Base-by-base conservation (phyloP, 192 early-diverging fungal species). In the Lobosporangium transversale region DNA sequence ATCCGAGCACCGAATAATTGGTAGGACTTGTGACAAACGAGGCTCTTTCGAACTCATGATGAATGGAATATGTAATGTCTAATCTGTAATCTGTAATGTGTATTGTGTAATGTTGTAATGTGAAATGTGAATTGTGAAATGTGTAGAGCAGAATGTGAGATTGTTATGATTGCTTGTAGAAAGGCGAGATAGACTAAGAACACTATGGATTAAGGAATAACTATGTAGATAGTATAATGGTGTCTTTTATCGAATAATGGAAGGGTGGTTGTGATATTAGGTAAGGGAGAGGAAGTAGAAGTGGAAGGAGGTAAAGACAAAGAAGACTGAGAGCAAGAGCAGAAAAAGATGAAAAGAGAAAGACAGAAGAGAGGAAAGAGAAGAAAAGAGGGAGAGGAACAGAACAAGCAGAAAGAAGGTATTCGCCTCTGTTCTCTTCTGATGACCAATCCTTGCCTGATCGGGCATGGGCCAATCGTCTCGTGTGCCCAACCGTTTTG, bases 11-110 rank as follows among this genome's bases (percentile, higher is more conserved):
- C 79, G 82, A 30, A 88, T 80, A 21, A 82, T 64, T 11, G 84
- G 83, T 14, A 88, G 57, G 24, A 88, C 45, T 65, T 88, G 83
- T 24, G 83, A 85, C 32, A 86, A 81, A 30, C 86, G 85, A 14
- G 82, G 59, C 26, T 76, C 73, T 47, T 56, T 66, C 42, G 55
- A 40, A 12, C 56, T 66, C 71, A 64, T 58, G 15, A 18, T 52
- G 53, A 35, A 59, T 32, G 20, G 48, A 35, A 23, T 8, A 35
- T 21, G 15, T 17, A n/a, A 33, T 23, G 27, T 21, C 17, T 18
- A 12, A 1, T 7, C n/a, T 29, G n/a, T 17, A 31, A 44, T n/a
- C 17, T 30, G 58, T 18, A 49, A n/a, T 40, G 37, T 40, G 37
- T 40, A 7, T 40, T 10, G 14, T 7, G 8, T 10, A 40, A 40